Conservation (phyloP, 208 protist species). For the Trypanosoma platydactyli region DNA sequence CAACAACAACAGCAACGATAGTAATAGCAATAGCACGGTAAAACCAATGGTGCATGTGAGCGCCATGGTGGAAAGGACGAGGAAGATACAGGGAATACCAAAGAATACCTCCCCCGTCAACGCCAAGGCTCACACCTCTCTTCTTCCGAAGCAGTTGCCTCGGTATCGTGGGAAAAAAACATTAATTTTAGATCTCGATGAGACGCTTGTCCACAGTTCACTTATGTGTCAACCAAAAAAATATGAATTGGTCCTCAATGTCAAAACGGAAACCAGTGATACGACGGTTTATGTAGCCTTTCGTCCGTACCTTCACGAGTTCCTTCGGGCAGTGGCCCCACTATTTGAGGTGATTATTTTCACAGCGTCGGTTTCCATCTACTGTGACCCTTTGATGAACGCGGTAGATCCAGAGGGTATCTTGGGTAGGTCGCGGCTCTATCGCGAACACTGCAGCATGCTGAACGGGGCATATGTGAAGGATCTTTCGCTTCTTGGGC, state of each 20-base stretch:
- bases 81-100: constrained; percentile 60
- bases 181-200: constrained; percentile 88
- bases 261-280: constrained; percentile 51
- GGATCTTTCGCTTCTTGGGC: constrained; percentile 84
- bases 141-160: constrained; percentile 57
- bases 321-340: constrained; percentile 62
- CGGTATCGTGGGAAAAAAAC: constrained; percentile 59
- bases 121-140: constrained; percentile 51
- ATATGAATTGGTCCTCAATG: constrained; percentile 71
- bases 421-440: constrained; percentile 67
- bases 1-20: constrained; percentile 1
- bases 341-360: constrained; percentile 90
- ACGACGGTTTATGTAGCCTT: constrained; percentile 87
- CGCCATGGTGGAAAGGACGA: constrained; percentile 45
- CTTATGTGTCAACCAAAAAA: constrained; percentile 58
- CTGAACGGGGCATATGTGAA: constrained; percentile 84
- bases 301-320: constrained; percentile 77
- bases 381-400: constrained; percentile 84
- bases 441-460: constrained; percentile 85
- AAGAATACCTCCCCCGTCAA: constrained; percentile 85
- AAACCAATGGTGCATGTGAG: constrained; percentile 44
- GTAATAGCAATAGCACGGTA: background rate
- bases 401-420: constrained; percentile 59
- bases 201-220: constrained; percentile 89
- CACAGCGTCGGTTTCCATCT: constrained; percentile 80